Evolutionary conservation across 139 green algal genomes (phyloP), one percentile per base, ranked within the genome.

Genomic region (Haematococcus lacustris): DNA sequence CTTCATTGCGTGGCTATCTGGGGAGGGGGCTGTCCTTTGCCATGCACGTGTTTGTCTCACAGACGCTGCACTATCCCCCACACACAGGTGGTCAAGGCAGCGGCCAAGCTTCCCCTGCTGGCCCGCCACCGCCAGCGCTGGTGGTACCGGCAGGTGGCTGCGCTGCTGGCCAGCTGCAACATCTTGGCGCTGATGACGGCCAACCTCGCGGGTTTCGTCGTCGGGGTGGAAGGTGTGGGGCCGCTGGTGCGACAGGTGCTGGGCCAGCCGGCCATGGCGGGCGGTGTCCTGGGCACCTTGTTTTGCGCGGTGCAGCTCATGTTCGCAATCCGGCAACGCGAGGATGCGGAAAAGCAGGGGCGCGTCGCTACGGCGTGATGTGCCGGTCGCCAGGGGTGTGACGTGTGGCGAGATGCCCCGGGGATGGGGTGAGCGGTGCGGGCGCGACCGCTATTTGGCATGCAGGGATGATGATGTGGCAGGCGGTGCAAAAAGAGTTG

Each of bases 201-300:
- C 38, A 97, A 97, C 71, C 76, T 97, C 73, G 84, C 90, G 13
- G 90, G 90, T 6, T 96, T 94, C 81, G 90, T 93, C 61, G 51
- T 92, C 28, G 88, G 86, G 2, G 2, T 79, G 3, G 77, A 85
- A 17, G 83, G 81, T 17, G 63, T 89, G 26, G 13, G 53, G 38
- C 76, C 80, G n/a, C 73, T 89, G 59, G 3, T 85, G 40, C 1
- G 25, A n/a, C 74, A 87, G n/a, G 68, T 93, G 30, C 43, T 92
- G 17, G 68, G 34, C 0, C 51, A 84, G 26, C 74, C 79, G 0
- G 88, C 87, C 47, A 2, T 88, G n/a, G 71, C 70, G 3, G 38
- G 59, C n/a, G 4, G 28, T 35, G 73, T 86, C 35, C 34, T 94
- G 34, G 13, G 75, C 6, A 72, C 81, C 7, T 83, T 93, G 57